These are phyloP conservation scores for Xylaria arbuscula DNA, from an alignment of 2,329 filamentous ascomycete genomes.

Conservation along the genomic window DNA sequence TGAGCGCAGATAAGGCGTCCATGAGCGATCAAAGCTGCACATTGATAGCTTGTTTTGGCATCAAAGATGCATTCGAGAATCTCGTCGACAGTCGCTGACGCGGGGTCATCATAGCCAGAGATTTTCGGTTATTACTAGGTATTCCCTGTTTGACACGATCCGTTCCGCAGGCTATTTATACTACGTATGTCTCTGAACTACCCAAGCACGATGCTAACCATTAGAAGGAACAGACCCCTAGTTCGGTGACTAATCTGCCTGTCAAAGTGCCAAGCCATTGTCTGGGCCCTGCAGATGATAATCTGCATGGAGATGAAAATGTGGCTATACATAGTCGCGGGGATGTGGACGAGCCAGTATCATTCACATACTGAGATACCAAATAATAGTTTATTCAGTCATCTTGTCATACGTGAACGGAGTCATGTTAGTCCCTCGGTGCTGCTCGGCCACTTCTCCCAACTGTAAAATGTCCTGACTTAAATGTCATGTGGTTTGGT, in stretches of 20 bases:
- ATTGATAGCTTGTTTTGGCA: conserved; percentile 8
- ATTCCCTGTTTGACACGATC: conserved; percentile 9
- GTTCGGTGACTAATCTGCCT: conserved; percentile 10
- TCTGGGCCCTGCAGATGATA: neutral
- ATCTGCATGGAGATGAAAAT: neutral
- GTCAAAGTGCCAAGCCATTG: conserved; percentile 1
- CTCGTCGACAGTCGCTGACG: conserved; percentile 1
- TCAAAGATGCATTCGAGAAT: conserved; percentile 1
- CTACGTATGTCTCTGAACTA: neutral
- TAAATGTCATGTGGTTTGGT: too few relatives aligned
- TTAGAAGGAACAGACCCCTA: conserved; percentile 13
- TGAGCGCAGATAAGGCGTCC: conserved; percentile 30
- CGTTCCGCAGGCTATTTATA: conserved; percentile 15
- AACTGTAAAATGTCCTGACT: too few relatives aligned
- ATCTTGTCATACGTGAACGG: neutral
- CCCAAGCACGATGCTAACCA: neutral
- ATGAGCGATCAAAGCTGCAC: conserved; percentile 22
- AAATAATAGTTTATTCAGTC: neutral
- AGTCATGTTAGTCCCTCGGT: neutral
- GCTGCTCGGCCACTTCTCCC: too few relatives aligned
- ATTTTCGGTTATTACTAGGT: conserved; percentile 14
- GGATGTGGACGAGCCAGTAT: neutral
- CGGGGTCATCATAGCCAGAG: conserved; percentile 20
- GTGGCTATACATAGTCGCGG: conserved; percentile 14
- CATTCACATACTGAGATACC: neutral